Conservation (phyloP, 768 basidiomycete genomes). For the Boletus insuetus region DNA sequence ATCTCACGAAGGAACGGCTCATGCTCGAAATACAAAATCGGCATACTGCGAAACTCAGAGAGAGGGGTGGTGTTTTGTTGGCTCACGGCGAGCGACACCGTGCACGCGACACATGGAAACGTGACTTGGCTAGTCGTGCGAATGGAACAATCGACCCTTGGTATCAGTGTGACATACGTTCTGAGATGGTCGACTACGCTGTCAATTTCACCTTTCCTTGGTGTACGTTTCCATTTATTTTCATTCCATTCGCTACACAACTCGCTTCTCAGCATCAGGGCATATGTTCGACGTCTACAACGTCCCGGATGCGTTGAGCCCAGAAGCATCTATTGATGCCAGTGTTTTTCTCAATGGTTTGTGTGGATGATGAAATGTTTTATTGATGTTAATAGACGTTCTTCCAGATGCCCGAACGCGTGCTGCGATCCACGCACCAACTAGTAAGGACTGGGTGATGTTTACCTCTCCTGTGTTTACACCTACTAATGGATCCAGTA, state of each 20-base stretch:
- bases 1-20: neutral
- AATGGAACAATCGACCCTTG: conserved; percentile 57
- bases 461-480: too few relatives aligned
- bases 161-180: conserved; percentile 59
- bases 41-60: neutral
- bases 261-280: conserved; percentile 7
- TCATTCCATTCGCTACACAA: neutral
- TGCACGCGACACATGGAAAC: conserved; percentile 34
- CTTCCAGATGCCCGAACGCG: neutral
- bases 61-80: neutral
- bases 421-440: neutral
- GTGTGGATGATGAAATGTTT: conserved; percentile 29
- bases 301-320: conserved; percentile 35
- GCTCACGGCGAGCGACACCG: conserved; percentile 19
- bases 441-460: neutral
- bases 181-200: conserved; percentile 66
- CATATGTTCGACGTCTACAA: conserved; percentile 47
- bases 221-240: conserved; percentile 28
- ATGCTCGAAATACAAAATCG: neutral
- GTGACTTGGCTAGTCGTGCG: conserved; percentile 45
- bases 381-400: neutral
- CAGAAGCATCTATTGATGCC: conserved; percentile 45
- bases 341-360: conserved; percentile 55
- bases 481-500: too few relatives aligned
- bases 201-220: conserved; percentile 65